Evolutionary conservation across 768 basidiomycete genomes (phyloP).

Genomic region (Xerocomus potaroensis): DNA sequence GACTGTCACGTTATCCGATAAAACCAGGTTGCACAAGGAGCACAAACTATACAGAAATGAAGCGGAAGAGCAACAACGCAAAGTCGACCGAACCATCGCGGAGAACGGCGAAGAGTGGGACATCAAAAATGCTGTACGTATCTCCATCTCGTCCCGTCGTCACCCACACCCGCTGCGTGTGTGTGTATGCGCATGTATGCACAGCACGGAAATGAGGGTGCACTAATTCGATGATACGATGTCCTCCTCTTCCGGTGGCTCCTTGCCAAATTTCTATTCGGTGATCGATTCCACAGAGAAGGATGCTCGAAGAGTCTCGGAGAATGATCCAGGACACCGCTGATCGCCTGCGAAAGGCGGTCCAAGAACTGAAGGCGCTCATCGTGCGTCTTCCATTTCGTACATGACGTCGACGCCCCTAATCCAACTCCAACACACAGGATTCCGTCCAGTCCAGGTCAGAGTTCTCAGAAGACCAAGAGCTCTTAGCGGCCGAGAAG

Average conservation of each 20-base stretch:
- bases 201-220: constrained; percentile 29
- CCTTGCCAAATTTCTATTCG: constrained; percentile 5
- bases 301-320: constrained; percentile 69
- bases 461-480: constrained; percentile 33
- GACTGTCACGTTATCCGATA: constrained; percentile 11
- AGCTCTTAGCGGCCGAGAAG: constrained; percentile 55
- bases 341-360: constrained; percentile 56
- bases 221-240: constrained; percentile 19
- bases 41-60: constrained; percentile 62
- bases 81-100: constrained; percentile 57
- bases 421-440: constrained; percentile 16
- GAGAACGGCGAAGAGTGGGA: constrained; percentile 72
- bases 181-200: constrained; percentile 8
- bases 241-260: constrained; percentile 15
- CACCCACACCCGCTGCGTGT: constrained; percentile 11
- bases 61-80: constrained; percentile 50
- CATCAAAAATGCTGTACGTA: constrained; percentile 65
- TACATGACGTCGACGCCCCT: constrained; percentile 14
- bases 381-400: constrained; percentile 50
- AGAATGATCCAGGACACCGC: constrained; percentile 76
- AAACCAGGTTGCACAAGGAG: constrained; percentile 63
- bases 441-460: constrained; percentile 25
- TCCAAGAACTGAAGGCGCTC: constrained; percentile 59
- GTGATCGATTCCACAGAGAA: constrained; percentile 38
- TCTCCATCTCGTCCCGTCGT: constrained; percentile 9